Evolutionary conservation across 2,329 filamentous ascomycete species (phyloP).

Genomic region (Colletotrichum agaves): DNA sequence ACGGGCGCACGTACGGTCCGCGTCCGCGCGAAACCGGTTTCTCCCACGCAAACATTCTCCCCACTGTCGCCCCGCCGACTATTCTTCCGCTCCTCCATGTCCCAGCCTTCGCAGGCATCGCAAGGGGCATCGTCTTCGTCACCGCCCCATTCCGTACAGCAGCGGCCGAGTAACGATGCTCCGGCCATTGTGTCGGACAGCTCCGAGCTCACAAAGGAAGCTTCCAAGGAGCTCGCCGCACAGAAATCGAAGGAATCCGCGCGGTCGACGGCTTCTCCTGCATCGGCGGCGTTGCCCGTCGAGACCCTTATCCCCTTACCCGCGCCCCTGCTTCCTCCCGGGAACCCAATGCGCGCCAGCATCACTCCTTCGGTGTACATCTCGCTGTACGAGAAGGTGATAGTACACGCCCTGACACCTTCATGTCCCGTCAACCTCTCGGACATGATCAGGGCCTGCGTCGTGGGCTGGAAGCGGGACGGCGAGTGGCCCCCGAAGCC

Average conservation of each 20-base stretch:
- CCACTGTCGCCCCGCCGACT: slow-evolving; percentile 60
- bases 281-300: slow-evolving; percentile 57
- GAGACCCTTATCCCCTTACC: slow-evolving; percentile 77
- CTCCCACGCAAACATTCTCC: slow-evolving; percentile 53
- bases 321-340: slow-evolving; percentile 75
- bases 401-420: slow-evolving; percentile 82
- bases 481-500: slow-evolving; percentile 88
- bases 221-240: slow-evolving; percentile 46
- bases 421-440: slow-evolving; percentile 88
- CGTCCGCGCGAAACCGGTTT: slow-evolving; percentile 58
- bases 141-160: slow-evolving; percentile 35
- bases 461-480: slow-evolving; percentile 91
- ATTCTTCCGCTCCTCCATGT: slow-evolving; percentile 60
- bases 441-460: slow-evolving; percentile 83
- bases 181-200: slow-evolving; percentile 54
- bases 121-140: slow-evolving; percentile 40
- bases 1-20: slow-evolving; percentile 76
- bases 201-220: slow-evolving; percentile 54
- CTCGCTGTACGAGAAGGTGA: slow-evolving; percentile 90
- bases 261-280: slow-evolving; percentile 40
- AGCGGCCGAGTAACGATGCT: slow-evolving; percentile 44
- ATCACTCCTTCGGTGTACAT: slow-evolving; percentile 80
- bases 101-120: slow-evolving; percentile 50
- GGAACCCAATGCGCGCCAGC: slow-evolving; percentile 80
- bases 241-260: slow-evolving; percentile 49